Conservation (phyloP, 768 basidiomycete species). For the Calocybe gangraenosa region DNA sequence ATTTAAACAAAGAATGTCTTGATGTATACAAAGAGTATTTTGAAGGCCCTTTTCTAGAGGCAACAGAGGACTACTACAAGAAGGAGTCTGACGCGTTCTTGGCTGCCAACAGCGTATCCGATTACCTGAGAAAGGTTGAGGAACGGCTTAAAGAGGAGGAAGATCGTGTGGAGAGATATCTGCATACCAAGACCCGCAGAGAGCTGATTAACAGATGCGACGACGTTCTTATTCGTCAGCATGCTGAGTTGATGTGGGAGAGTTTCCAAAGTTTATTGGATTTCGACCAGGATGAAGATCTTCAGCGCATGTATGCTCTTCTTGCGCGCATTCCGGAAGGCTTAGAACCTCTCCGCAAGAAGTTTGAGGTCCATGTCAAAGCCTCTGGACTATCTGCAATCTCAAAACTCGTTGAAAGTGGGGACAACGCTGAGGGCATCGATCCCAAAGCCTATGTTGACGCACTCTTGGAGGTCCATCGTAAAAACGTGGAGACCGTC, state of each 20-base stretch:
- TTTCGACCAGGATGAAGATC: conserved; percentile 93
- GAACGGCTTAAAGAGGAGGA: conserved; percentile 93
- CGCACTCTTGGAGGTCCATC: conserved; percentile 87
- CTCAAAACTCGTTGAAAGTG: conserved; percentile 68
- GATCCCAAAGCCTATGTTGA: conserved; percentile 98
- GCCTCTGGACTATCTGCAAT: conserved; percentile 82
- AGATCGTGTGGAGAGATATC: conserved; percentile 92
- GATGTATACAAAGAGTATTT: conserved; percentile 96
- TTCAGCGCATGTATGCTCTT: conserved; percentile 95
- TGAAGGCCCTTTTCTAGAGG: conserved; percentile 81
- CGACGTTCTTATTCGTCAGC: conserved; percentile 88
- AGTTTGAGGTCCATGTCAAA: conserved; percentile 96
- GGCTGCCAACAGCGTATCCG: conserved; percentile 87
- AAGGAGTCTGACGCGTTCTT: conserved; percentile 92
- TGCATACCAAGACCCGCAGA: conserved; percentile 89
- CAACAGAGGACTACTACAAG: conserved; percentile 92
- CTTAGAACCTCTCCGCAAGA: conserved; percentile 87
- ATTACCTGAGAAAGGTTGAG: conserved; percentile 96
- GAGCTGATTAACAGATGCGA: conserved; percentile 86
- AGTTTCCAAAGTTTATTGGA: conserved; percentile 92
- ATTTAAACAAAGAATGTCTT: conserved; percentile 90
- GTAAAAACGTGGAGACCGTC: conserved; percentile 92
- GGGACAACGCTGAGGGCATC: conserved; percentile 61
- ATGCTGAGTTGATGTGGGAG: conserved; percentile 89
- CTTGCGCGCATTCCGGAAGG: conserved; percentile 93